phyloP scores from a whole-genome alignment of 306 rosid genomes.

The Betula pendula region DNA sequence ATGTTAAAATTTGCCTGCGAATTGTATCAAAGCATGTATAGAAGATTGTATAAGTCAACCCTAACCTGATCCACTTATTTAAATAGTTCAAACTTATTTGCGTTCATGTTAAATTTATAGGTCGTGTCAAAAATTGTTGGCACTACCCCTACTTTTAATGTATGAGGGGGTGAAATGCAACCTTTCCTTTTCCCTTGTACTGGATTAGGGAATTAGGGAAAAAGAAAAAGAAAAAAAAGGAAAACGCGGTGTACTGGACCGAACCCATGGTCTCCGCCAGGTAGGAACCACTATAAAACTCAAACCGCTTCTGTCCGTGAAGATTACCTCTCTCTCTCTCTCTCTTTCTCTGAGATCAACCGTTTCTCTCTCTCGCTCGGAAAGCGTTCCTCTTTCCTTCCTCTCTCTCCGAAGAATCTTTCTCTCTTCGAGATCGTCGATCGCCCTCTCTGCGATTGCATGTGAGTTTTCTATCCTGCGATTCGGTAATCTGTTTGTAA shows the following conservation, averaged over 20 bases:
- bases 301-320: not conserved
- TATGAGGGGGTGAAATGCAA: too few relatives aligned
- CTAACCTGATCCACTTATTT: too few relatives aligned
- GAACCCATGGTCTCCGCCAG: not conserved
- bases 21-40: too few relatives aligned
- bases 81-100: too few relatives aligned
- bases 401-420: not conserved
- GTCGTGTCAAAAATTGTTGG: too few relatives aligned
- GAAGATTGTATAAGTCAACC: too few relatives aligned
- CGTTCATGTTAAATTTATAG: too few relatives aligned
- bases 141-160: too few relatives aligned
- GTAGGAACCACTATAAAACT: not conserved
- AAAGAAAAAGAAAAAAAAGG: too few relatives aligned
- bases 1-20: too few relatives aligned
- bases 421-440: not conserved
- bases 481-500: not conserved
- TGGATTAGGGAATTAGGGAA: too few relatives aligned
- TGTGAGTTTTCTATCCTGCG: conserved; percentile 1
- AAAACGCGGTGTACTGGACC: not conserved
- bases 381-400: not conserved
- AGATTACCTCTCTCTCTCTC: conserved; percentile 3
- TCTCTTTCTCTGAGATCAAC: conserved; percentile 31
- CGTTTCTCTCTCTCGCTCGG: conserved; percentile 21
- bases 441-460: conserved; percentile 1
- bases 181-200: too few relatives aligned